Conservation (phyloP, 768 basidiomycete genomes). For the Rubroboletus satanas region DNA sequence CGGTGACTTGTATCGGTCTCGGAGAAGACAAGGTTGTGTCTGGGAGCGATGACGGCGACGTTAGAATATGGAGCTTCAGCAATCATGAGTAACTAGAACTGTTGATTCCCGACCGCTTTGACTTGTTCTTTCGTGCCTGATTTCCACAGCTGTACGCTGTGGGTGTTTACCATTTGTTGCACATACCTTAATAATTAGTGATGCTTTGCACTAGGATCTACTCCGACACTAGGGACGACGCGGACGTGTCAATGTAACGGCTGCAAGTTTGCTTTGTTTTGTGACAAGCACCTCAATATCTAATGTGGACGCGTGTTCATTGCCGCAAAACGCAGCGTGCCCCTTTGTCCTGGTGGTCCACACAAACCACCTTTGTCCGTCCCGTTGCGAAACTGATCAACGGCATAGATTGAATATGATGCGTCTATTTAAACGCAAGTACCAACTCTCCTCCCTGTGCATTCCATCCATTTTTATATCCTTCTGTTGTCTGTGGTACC, state of each 20-base stretch:
- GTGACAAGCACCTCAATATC: not conserved
- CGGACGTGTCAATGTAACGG: not conserved
- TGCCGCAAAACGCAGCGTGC: not conserved
- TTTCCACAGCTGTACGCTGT: not conserved
- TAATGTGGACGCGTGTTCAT: not conserved
- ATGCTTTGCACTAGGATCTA: not conserved
- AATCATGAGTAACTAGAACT: conserved; percentile 21
- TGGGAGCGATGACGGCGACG: conserved; percentile 89
- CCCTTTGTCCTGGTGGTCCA: conserved; percentile 12
- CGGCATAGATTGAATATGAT: conserved; percentile 13
- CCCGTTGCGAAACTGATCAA: not conserved
- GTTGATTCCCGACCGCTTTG: not conserved
- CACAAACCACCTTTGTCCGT: conserved; percentile 9
- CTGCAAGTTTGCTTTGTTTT: not conserved
- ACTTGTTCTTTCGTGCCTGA: not conserved
- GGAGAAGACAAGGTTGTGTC: conserved; percentile 95
- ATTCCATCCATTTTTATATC: conserved; percentile 4
- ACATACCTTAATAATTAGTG: not conserved
- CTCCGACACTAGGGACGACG: not conserved
- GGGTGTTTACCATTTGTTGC: not conserved
- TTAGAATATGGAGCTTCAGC: conserved; percentile 79
- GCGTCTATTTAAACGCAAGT: not conserved
- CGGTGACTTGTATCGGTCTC: conserved; percentile 86
- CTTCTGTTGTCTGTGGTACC: conserved; percentile 22
- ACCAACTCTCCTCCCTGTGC: not conserved